These are phyloP conservation scores for Harringtonia lauricola DNA, from an alignment of 2,329 filamentous ascomycete genomes.

Conservation along the genomic window DNA sequence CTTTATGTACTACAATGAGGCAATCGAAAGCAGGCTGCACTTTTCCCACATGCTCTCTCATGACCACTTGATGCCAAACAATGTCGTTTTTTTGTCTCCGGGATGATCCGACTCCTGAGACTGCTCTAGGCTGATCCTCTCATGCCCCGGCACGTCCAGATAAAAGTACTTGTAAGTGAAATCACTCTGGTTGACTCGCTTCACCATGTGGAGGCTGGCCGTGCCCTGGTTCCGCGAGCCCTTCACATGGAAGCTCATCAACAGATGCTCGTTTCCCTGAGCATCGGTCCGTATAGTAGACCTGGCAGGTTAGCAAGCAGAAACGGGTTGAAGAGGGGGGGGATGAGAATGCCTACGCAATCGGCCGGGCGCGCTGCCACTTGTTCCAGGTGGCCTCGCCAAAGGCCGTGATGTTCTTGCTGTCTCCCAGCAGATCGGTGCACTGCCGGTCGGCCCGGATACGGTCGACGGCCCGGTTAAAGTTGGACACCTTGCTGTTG, in stretches of 20 bases:
- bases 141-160: conserved; percentile 65
- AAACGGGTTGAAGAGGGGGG: not conserved
- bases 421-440: conserved; percentile 61
- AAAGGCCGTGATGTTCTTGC: conserved; percentile 65
- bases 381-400: conserved; percentile 74
- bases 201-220: conserved; percentile 69
- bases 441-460: conserved; percentile 65
- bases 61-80: conserved; percentile 53
- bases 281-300: conserved; percentile 59
- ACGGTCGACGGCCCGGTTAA: conserved; percentile 74
- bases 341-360: conserved; percentile 33
- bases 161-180: conserved; percentile 73
- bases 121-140: conserved; percentile 55
- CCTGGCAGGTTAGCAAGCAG: conserved; percentile 26
- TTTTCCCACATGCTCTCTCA: conserved; percentile 10
- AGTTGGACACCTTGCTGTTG: conserved; percentile 76
- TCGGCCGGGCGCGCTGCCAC: conserved; percentile 59
- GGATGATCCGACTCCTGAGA: conserved; percentile 29
- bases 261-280: conserved; percentile 66
- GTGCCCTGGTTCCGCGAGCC: conserved; percentile 64
- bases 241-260: conserved; percentile 80
- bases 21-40: no score
- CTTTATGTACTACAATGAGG: no score
- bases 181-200: conserved; percentile 49
- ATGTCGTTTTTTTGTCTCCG: conserved; percentile 29